A percentile compares a stretch with the other conserved stretches of the same genome.
Evolutionary conservation across 257 asterid species (phyloP).

Genomic region (Ilex asprella): DNA sequence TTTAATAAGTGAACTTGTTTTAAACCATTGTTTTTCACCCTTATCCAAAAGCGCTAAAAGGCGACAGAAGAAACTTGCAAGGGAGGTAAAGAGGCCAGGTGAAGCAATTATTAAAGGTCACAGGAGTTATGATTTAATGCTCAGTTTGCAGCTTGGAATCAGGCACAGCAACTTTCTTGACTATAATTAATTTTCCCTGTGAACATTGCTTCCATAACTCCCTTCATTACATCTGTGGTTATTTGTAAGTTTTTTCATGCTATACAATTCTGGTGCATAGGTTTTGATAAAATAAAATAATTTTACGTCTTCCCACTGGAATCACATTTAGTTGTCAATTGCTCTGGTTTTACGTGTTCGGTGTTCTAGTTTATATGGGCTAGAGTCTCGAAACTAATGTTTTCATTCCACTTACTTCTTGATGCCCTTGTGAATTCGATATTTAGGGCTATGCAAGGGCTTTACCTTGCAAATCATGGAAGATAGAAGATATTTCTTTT

Average conservation of each 20-base stretch:
- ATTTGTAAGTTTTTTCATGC: neutral
- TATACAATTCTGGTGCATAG: neutral
- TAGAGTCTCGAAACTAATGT: neutral
- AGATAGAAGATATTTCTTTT: too few species aligned
- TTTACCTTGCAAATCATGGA: too few species aligned
- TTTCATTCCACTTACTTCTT: neutral
- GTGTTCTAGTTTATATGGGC: neutral
- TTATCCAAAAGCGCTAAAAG: slow-evolving; percentile 58
- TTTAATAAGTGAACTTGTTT: slow-evolving; percentile 71
- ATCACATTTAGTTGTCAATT: too few species aligned
- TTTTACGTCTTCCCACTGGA: too few species aligned
- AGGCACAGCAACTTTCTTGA: slow-evolving; percentile 40
- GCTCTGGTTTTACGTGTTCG: neutral
- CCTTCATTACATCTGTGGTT: neutral
- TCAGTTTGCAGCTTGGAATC: slow-evolving; percentile 96
- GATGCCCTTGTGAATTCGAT: neutral
- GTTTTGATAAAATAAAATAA: too few species aligned
- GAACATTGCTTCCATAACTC: neutral
- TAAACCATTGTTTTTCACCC: slow-evolving; percentile 66
- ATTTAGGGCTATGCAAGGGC: too few species aligned
- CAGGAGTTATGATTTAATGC: slow-evolving; percentile 96
- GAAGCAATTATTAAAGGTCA: slow-evolving; percentile 94
- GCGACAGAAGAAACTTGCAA: slow-evolving; percentile 61
- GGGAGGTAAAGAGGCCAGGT: slow-evolving; percentile 81
- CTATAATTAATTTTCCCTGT: neutral